Conservation (phyloP, 2,329 filamentous ascomycete genomes). For the Colletotrichum tropicale region DNA sequence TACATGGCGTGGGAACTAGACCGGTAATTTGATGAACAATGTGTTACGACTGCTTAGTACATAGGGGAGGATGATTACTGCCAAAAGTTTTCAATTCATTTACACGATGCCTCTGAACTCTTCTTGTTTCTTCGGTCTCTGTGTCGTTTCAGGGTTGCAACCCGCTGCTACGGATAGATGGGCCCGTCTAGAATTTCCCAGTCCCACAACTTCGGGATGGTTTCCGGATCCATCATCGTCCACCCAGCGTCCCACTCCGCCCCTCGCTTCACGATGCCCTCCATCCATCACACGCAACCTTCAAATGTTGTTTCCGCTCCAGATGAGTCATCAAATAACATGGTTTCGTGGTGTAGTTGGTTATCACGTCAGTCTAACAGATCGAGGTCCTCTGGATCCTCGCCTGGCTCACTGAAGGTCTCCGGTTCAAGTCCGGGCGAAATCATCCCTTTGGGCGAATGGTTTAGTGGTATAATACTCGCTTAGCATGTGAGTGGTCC, state of each 20-base stretch:
- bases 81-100: not conserved
- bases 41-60: not conserved
- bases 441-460: constrained; percentile 7
- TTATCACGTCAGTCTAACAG: constrained; percentile 55
- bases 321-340: not conserved
- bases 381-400: not conserved
- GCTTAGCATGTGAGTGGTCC: constrained; percentile 20
- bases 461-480: constrained; percentile 19
- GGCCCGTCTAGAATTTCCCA: not conserved
- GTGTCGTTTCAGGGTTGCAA: not conserved
- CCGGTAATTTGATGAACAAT: not conserved
- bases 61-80: not conserved
- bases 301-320: rapidly evolving
- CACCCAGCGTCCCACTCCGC: not conserved
- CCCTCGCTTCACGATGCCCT: not conserved
- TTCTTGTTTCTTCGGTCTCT: not conserved
- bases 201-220: not conserved
- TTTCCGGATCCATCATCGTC: not conserved
- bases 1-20: constrained; percentile 34
- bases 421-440: constrained; percentile 21
- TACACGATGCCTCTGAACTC: not conserved
- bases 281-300: not conserved
- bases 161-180: not conserved
- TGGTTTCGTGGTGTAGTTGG: constrained; percentile 40
- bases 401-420: constrained; percentile 16